Conservation (phyloP, 768 basidiomycete genomes). For the Boletus tomentosulus region DNA sequence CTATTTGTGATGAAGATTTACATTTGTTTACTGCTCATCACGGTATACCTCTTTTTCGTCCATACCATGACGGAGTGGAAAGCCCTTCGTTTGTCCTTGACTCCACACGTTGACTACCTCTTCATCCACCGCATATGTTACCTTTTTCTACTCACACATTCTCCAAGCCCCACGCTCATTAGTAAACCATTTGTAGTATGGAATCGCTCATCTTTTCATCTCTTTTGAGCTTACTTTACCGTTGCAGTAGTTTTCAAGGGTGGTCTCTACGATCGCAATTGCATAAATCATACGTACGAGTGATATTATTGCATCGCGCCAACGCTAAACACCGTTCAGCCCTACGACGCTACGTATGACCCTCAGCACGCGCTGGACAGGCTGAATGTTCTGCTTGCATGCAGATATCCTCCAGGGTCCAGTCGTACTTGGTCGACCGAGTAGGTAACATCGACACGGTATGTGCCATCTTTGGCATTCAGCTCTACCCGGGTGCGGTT, state of each 20-base stretch:
- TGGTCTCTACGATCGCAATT: slow-evolving; percentile 7
- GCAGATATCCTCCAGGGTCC: slow-evolving; percentile 38
- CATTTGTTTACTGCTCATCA: slow-evolving; percentile 10
- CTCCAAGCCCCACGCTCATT: slow-evolving; percentile 20
- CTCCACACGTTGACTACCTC: slow-evolving; percentile 14
- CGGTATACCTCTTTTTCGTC: slow-evolving; percentile 22
- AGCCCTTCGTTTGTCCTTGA: slow-evolving; percentile 12
- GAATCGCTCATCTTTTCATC: slow-evolving; percentile 12
- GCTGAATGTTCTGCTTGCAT: slow-evolving; percentile 17
- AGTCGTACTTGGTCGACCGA: slow-evolving; percentile 53
- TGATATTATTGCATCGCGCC: slow-evolving; percentile 6
- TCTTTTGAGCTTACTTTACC: slow-evolving; percentile 20
- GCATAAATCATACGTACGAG: slow-evolving; percentile 12
- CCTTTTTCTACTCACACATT: slow-evolving; percentile 6
- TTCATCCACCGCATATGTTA: slow-evolving; percentile 7
- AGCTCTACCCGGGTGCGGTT: slow-evolving; percentile 51
- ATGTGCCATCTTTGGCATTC: slow-evolving; percentile 36
- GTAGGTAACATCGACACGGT: slow-evolving; percentile 47
- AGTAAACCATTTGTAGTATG: slow-evolving; percentile 24
- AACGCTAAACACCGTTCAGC: neutral
- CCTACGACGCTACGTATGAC: too few relatives aligned
- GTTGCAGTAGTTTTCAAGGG: slow-evolving; percentile 18
- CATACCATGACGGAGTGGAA: slow-evolving; percentile 23
- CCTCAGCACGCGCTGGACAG: neutral
- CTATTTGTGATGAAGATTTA: slow-evolving; percentile 14